These are phyloP conservation scores for Nakaseomyces delphensis DNA, from an alignment of 1,139 yeast species.

Conservation along the genomic window DNA sequence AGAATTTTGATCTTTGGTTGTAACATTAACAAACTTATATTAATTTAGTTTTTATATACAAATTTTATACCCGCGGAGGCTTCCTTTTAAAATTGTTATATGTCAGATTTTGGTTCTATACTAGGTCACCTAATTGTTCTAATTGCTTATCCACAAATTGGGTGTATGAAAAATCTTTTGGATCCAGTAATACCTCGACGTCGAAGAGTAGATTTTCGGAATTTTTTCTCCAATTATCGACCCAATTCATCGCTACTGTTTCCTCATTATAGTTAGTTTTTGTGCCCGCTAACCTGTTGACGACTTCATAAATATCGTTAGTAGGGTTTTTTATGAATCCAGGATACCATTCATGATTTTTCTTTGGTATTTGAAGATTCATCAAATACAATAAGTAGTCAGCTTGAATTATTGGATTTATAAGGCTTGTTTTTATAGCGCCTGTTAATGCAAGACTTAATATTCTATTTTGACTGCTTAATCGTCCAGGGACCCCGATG, in stretches of 20 bases:
- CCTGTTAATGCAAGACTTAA: constrained; percentile 67
- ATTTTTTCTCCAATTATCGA: constrained; percentile 61
- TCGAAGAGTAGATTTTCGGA: constrained; percentile 19
- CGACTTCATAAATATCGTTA: constrained; percentile 56
- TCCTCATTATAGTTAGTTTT: constrained; percentile 35
- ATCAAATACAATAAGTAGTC: constrained; percentile 72
- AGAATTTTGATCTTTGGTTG: constrained; percentile 12
- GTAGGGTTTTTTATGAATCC: constrained; percentile 57
- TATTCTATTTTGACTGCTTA: constrained; percentile 57
- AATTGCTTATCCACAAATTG: constrained; percentile 12
- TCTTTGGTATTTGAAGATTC: constrained; percentile 48
- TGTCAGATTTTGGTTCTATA: neutral
- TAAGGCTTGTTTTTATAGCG: constrained; percentile 58
- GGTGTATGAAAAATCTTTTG: constrained; percentile 18
- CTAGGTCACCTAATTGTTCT: constrained; percentile 9
- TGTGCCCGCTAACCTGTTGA: constrained; percentile 37
- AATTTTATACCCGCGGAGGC: neutral
- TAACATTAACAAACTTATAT: neutral
- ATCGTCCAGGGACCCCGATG: constrained; percentile 65
- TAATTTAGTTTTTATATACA: neutral
- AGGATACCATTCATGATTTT: constrained; percentile 32
- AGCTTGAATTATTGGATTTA: constrained; percentile 81
- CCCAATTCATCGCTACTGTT: constrained; percentile 62
- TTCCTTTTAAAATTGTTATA: neutral
- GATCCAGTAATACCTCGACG: constrained; percentile 18